These are phyloP conservation scores for Pythium inflatum DNA, from an alignment of 352 stramenopile species.

Conservation along the genomic window DNA sequence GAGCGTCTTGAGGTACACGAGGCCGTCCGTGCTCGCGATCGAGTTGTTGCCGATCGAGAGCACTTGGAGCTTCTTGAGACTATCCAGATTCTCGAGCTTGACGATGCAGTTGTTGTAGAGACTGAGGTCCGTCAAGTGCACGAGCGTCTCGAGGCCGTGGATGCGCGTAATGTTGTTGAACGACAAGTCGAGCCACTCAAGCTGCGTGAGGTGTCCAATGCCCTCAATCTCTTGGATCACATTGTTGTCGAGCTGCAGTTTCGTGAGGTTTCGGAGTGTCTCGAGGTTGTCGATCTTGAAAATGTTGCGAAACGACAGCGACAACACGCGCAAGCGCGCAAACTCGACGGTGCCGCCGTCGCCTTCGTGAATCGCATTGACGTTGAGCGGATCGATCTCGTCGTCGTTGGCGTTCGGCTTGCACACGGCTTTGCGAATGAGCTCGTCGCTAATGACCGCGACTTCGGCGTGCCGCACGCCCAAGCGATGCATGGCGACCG, in stretches of 20 bases:
- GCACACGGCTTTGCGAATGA: constrained; percentile 67
- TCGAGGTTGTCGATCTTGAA: constrained; percentile 95
- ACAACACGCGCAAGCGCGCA: constrained; percentile 72
- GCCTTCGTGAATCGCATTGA: constrained; percentile 70
- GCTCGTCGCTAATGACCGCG: constrained; percentile 78
- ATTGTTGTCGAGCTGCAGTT: constrained; percentile 96
- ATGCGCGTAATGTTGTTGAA: constrained; percentile 95
- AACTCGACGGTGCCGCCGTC: constrained; percentile 72
- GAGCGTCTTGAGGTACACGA: constrained; percentile 83
- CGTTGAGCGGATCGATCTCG: constrained; percentile 69
- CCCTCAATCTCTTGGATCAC: constrained; percentile 92
- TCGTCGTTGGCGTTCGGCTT: constrained; percentile 29
- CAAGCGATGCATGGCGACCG: constrained; percentile 79
- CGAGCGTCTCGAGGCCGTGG: constrained; percentile 90
- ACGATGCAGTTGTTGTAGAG: constrained; percentile 94
- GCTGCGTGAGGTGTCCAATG: constrained; percentile 80
- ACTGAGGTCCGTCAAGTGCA: constrained; percentile 90
- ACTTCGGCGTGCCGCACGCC: constrained; percentile 77
- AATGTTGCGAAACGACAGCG: constrained; percentile 93
- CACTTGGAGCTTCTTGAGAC: constrained; percentile 90
- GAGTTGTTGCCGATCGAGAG: constrained; percentile 93
- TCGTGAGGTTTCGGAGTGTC: constrained; percentile 87
- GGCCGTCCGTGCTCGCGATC: constrained; percentile 71
- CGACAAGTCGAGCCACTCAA: constrained; percentile 94
- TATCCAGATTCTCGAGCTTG: constrained; percentile 91